Conservation (phyloP, 2,329 filamentous ascomycete species). For the Bipolaris zeicola region DNA sequence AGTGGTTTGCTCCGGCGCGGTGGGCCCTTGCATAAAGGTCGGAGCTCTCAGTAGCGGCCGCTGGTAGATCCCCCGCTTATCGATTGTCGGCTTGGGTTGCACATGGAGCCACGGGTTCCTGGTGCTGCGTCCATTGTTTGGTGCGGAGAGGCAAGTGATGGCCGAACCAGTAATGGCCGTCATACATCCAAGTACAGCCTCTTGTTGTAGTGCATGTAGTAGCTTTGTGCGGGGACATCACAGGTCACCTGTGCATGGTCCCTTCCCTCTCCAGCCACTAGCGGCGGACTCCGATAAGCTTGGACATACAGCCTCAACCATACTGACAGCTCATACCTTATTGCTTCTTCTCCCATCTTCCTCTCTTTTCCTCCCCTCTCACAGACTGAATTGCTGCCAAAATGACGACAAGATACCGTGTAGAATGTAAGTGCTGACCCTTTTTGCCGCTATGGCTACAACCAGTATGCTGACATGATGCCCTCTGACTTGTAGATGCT, state of each 20-base stretch:
- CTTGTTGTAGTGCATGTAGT: constrained; percentile 4
- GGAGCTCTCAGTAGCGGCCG: constrained; percentile 22
- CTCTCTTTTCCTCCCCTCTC: constrained; percentile 5
- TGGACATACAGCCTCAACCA: constrained; percentile 24
- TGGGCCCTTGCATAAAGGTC: constrained; percentile 27
- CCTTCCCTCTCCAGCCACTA: constrained; percentile 27
- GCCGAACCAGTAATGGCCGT: not conserved
- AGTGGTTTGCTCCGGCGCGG: constrained; percentile 10
- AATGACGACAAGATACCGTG: constrained; percentile 52
- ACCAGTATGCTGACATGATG: constrained; percentile 22
- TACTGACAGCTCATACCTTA: constrained; percentile 24
- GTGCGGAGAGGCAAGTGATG: not conserved
- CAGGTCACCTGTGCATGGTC: constrained; percentile 26
- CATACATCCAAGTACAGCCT: not conserved
- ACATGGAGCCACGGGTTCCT: constrained; percentile 2
- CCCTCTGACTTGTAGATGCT: constrained; percentile 56
- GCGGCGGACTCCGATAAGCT: constrained; percentile 35
- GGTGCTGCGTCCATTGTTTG: constrained; percentile 1
- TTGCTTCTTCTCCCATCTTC: constrained; percentile 11
- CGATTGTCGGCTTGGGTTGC: constrained; percentile 13
- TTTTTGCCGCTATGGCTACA: not conserved
- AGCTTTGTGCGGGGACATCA: constrained; percentile 6
- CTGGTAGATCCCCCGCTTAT: constrained; percentile 17
- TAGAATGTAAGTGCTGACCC: constrained; percentile 32
- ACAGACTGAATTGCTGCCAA: constrained; percentile 12